A percentile compares a stretch with the other conserved stretches of the same genome.
phyloP scores from a whole-genome alignment of 164 flowering plant species.

The Chimonanthus praecox region DNA sequence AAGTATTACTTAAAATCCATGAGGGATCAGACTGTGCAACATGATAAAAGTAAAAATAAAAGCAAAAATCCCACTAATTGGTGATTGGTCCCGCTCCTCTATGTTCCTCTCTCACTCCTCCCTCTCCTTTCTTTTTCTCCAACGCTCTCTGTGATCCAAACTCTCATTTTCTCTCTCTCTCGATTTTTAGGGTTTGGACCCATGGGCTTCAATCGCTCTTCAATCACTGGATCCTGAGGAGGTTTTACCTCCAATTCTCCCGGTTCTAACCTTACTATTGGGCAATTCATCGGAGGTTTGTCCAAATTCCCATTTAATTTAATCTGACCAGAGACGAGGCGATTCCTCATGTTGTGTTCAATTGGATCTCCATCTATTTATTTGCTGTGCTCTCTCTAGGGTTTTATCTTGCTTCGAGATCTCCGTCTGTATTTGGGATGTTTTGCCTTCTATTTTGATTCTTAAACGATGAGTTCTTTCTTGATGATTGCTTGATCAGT shows the following conservation, averaged over 20 bases:
- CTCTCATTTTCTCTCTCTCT: neutral
- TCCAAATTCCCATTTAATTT: neutral
- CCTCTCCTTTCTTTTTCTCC: neutral
- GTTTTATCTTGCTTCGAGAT: neutral
- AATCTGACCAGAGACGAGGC: neutral
- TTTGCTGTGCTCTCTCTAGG: neutral
- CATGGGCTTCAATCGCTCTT: neutral
- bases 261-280: neutral
- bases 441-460: neutral
- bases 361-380: neutral
- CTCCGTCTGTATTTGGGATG: neutral
- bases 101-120: neutral
- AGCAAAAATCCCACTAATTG: neutral
- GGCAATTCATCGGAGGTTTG: conserved; percentile 1
- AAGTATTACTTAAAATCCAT: no score
- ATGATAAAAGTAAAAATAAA: neutral
- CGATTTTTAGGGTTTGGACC: neutral
- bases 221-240: conserved; percentile 1
- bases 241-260: neutral
- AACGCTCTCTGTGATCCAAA: neutral
- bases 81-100: neutral
- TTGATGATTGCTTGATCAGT: neutral
- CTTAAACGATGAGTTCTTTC: neutral
- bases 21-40: neutral
- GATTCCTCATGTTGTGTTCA: no score